A percentile compares a stretch with the other conserved stretches of the same genome.
These are phyloP conservation scores for Zymoseptoria pseudotritici DNA, from an alignment of 2,329 filamentous ascomycete species.

Conservation along the genomic window DNA sequence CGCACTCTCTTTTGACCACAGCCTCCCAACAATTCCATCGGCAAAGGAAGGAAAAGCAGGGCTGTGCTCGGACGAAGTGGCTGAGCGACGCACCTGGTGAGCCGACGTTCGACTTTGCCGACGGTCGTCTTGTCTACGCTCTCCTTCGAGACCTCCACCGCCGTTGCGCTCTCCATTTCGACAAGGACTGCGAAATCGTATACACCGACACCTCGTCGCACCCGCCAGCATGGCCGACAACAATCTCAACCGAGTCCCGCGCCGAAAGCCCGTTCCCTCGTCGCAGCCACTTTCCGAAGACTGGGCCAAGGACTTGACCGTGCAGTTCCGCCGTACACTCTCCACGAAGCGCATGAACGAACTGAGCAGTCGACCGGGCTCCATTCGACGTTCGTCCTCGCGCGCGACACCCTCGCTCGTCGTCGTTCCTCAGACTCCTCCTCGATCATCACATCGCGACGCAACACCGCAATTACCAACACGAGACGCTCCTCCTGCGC, in stretches of 20 bases:
- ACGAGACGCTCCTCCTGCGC: slow-evolving; percentile 24
- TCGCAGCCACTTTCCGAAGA: slow-evolving; percentile 43
- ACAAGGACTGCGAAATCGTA: background rate
- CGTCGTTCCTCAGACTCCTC: slow-evolving; percentile 13
- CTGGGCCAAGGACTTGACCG: slow-evolving; percentile 70
- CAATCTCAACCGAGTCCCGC: slow-evolving; percentile 21
- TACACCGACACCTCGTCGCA: background rate
- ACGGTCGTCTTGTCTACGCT: background rate
- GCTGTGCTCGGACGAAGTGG: background rate
- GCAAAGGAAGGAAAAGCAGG: background rate
- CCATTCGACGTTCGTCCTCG: slow-evolving; percentile 46
- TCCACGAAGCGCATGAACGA: slow-evolving; percentile 82
- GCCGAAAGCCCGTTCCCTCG: slow-evolving; percentile 25
- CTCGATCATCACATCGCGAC: slow-evolving; percentile 8
- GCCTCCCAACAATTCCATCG: background rate
- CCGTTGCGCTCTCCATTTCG: background rate
- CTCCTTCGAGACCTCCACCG: background rate
- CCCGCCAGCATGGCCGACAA: slow-evolving; percentile 21
- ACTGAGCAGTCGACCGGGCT: slow-evolving; percentile 42
- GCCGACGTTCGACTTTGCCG: background rate
- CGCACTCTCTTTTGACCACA: background rate
- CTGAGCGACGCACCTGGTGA: background rate
- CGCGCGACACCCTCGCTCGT: slow-evolving; percentile 41
- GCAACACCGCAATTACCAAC: slow-evolving; percentile 12
- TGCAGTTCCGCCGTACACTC: slow-evolving; percentile 80